phyloP scores from a whole-genome alignment of 1,284 basidiomycete species.

The Leccinum variabile region DNA sequence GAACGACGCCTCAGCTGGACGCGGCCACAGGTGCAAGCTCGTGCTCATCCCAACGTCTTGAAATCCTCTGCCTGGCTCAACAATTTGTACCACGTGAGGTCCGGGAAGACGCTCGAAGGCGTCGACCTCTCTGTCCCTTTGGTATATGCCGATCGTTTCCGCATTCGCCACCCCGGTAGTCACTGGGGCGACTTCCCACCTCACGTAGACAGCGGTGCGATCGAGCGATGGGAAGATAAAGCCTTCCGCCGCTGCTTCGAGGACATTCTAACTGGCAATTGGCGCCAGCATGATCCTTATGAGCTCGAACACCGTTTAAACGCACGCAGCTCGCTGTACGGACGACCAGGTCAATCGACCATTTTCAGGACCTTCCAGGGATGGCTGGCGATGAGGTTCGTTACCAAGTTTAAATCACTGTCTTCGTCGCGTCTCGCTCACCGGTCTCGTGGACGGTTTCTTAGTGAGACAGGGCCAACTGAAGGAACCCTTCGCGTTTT shows the following conservation, averaged over 20 bases:
- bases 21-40: constrained; percentile 66
- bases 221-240: constrained; percentile 86
- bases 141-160: constrained; percentile 79
- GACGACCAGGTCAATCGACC: constrained; percentile 56
- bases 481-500: constrained; percentile 82
- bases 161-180: constrained; percentile 76
- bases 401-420: neutral
- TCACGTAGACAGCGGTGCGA: constrained; percentile 79
- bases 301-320: constrained; percentile 61
- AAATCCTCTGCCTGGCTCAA: constrained; percentile 62
- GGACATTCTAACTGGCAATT: constrained; percentile 67
- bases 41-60: constrained; percentile 74
- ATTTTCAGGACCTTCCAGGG: constrained; percentile 85
- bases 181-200: constrained; percentile 69
- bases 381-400: constrained; percentile 65
- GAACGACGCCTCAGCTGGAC: constrained; percentile 54
- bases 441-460: neutral
- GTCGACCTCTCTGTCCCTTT: constrained; percentile 71
- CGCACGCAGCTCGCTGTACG: constrained; percentile 61
- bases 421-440: neutral
- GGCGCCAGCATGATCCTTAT: constrained; percentile 73
- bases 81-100: constrained; percentile 54
- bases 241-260: constrained; percentile 65
- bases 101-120: constrained; percentile 42
- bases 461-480: constrained; percentile 65